Base-by-base conservation (phyloP, 2,329 filamentous ascomycete species). In the Fusarium succisae region DNA sequence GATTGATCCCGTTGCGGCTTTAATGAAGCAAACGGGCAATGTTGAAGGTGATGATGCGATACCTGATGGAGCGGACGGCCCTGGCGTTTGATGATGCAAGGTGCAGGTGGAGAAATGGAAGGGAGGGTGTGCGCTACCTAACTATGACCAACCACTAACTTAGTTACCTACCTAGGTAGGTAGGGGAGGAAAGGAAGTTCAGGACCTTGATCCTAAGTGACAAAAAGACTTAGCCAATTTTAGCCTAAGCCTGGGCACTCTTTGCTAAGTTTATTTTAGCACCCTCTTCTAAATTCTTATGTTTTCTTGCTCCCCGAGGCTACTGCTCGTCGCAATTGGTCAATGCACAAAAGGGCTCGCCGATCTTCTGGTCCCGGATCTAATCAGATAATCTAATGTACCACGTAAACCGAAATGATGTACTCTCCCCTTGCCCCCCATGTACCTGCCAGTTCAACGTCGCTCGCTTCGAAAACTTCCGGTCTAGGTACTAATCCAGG, bases 121-220 rank as follows among this genome's bases (percentile, higher is more conserved):
- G 53, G 72, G 63, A 63, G 66, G 66, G 68, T 70, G 76, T 78
- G 76, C 61, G 70, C 63, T 63, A 74, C 32, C 32, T 35, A 35
- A 35, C 32, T 35, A 35, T 75, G 74, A 63, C 22, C 58, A 48
- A 54, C 35, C 35, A 28, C 35, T 39, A 54, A 10, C 32, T 35
- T 35, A 35, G 32, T 32, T 32, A 32, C 32, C 32, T 35, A 35
- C 32, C 32, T 35, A 35, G 28, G 28, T 28, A 32, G 30, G 30
- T 32, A 32, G 32, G 32, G 32, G 32, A 35, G 32, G 32, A 35
- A 35, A 35, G 32, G 32, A 35, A 35, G 32, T 35, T 35, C 32
- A 35, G 13, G 6, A 13, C 32, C 32, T 35, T 35, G 32, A 35
- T 35, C 13, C 32, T 35, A 15, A 15, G 32, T 35, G 32, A 35